Conservation (phyloP, 345 rosid species). For the Atalantia buxifolia region DNA sequence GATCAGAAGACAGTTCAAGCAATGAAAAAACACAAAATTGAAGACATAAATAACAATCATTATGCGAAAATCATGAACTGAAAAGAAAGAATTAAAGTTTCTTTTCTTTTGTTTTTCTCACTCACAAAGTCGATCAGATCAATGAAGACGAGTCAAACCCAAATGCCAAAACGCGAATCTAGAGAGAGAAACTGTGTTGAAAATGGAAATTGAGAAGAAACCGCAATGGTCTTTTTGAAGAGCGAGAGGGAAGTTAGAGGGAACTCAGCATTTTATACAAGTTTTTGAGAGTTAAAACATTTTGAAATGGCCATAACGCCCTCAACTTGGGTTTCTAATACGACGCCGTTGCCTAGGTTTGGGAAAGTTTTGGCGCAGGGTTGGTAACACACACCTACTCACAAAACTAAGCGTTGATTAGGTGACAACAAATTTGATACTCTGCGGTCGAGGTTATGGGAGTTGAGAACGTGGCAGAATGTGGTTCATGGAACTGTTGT, state of each 20-base stretch:
- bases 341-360: not conserved
- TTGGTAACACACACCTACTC: not conserved
- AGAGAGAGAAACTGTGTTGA: not conserved
- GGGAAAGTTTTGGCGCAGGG: not conserved
- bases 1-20: slow-evolving; percentile 3
- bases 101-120: not conserved
- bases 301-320: not conserved
- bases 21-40: not conserved
- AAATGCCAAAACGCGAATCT: not conserved
- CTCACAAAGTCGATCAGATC: slow-evolving; percentile 7
- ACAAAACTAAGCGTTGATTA: too few relatives aligned
- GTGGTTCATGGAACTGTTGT: too few relatives aligned
- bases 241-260: not conserved
- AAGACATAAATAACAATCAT: not conserved
- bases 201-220: not conserved
- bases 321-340: not conserved
- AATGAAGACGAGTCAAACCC: not conserved
- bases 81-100: not conserved
- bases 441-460: too few relatives aligned
- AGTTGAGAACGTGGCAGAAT: too few relatives aligned
- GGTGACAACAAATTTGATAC: too few relatives aligned
- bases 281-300: not conserved
- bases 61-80: not conserved
- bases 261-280: not conserved
- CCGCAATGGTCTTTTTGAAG: not conserved